A percentile compares a stretch with the other conserved stretches of the same genome.
Conservation (phyloP, 805 yeast species). For the Starmerella asiatica region DNA sequence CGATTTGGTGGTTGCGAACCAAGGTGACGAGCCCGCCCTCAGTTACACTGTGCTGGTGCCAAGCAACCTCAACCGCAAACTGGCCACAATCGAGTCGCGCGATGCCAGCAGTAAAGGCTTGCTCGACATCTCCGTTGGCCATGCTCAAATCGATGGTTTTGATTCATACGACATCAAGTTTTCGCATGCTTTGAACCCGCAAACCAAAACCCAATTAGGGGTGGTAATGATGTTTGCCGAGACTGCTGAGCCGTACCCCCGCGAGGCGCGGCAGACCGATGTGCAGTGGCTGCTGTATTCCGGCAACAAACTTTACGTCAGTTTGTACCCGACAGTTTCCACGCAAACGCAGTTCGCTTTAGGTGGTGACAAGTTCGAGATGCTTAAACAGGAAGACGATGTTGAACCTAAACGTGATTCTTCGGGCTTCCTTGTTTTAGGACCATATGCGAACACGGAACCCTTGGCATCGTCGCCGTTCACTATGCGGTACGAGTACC, state of each 20-base stretch:
- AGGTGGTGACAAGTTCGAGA: slow-evolving; percentile 24
- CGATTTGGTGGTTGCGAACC: slow-evolving; percentile 45
- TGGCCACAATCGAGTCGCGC: slow-evolving; percentile 37
- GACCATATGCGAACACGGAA: slow-evolving; percentile 37
- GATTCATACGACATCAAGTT: slow-evolving; percentile 35
- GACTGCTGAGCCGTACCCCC: slow-evolving; percentile 53
- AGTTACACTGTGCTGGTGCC: slow-evolving; percentile 52
- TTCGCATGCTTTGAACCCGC: slow-evolving; percentile 57
- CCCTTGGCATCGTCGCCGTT: slow-evolving; percentile 40
- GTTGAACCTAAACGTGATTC: slow-evolving; percentile 17
- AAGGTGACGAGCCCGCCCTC: slow-evolving; percentile 38
- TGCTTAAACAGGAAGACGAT: slow-evolving; percentile 32
- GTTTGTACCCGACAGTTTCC: slow-evolving; percentile 45
- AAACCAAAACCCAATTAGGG: slow-evolving; percentile 37
- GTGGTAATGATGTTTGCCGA: slow-evolving; percentile 19
- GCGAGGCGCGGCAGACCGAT: slow-evolving; percentile 42
- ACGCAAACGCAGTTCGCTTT: slow-evolving; percentile 38
- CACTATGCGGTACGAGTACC: slow-evolving; percentile 49
- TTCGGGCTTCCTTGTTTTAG: slow-evolving; percentile 34
- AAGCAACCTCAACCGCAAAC: slow-evolving; percentile 29
- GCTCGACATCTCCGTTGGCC: slow-evolving; percentile 1
- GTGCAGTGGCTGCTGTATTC: slow-evolving; percentile 45
- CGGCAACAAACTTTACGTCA: slow-evolving; percentile 42
- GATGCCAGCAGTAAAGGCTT: slow-evolving; percentile 22
- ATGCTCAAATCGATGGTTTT: slow-evolving; percentile 17